A percentile compares a stretch with the other conserved stretches of the same genome.
phyloP scores from a whole-genome alignment of 169 alveolate genomes.

The Amoebophrya sp. region DNA sequence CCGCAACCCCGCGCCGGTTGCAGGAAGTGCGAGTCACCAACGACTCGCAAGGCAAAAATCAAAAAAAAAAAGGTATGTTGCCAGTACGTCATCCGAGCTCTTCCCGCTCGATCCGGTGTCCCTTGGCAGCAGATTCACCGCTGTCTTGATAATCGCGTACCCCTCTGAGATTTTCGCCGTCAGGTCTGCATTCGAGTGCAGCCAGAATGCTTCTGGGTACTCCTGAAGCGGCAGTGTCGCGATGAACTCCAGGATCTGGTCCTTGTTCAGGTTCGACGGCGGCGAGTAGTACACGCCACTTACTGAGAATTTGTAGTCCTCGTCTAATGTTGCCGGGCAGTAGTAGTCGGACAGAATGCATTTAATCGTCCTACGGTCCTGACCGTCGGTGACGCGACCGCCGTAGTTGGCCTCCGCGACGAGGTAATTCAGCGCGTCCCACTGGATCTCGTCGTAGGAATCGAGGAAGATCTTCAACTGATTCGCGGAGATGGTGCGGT shows the following conservation, averaged over 20 bases:
- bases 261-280: slow-evolving; percentile 47
- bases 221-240: slow-evolving; percentile 48
- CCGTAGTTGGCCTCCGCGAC: slow-evolving; percentile 87
- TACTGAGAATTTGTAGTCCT: slow-evolving; percentile 50
- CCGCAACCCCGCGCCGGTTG: no score
- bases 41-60: no score
- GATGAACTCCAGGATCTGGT: slow-evolving; percentile 50
- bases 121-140: slow-evolving; percentile 55
- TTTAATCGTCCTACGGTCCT: not conserved
- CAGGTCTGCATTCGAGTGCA: slow-evolving; percentile 72
- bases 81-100: not conserved
- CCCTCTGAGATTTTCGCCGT: slow-evolving; percentile 68
- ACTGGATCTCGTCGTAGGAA: slow-evolving; percentile 56
- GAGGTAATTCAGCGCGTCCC: slow-evolving; percentile 77
- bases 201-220: slow-evolving; percentile 63
- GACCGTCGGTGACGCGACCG: slow-evolving; percentile 61
- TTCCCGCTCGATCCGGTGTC: not conserved
- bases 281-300: slow-evolving; percentile 56
- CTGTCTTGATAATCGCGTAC: slow-evolving; percentile 44
- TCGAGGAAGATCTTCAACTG: slow-evolving; percentile 70
- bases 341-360: slow-evolving; percentile 58
- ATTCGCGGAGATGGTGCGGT: slow-evolving; percentile 73
- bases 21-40: no score
- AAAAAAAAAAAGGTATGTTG: no score
- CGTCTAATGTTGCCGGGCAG: slow-evolving; percentile 54